These are phyloP conservation scores for Psophocarpus tetragonolobus DNA, from an alignment of 306 rosid genomes.

Conservation along the genomic window DNA sequence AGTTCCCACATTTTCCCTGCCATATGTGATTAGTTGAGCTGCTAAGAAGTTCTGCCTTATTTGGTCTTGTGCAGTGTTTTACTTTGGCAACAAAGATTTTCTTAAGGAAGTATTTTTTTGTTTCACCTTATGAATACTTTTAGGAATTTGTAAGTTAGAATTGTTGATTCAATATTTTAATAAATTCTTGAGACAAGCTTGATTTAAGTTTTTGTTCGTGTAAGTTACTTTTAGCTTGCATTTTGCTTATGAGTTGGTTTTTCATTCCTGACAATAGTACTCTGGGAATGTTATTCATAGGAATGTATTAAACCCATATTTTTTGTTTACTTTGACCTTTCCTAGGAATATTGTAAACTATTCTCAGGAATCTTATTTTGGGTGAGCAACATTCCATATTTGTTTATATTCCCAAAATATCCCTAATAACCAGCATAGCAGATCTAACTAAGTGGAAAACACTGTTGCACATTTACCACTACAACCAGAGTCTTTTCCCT, in stretches of 20 bases:
- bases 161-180: background rate
- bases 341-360: background rate
- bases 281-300: background rate
- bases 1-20: slow-evolving; percentile 35
- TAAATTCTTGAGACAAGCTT: background rate
- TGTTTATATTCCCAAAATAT: background rate
- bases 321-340: slow-evolving; percentile 4
- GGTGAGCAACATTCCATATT: background rate
- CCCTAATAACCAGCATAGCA: background rate
- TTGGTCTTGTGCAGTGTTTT: slow-evolving; percentile 16
- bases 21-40: background rate
- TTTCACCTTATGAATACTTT: background rate
- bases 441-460: slow-evolving; percentile 2
- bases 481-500: background rate
- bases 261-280: background rate
- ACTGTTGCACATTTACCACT: background rate
- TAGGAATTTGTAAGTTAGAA: background rate
- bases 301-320: background rate
- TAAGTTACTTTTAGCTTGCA: background rate
- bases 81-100: slow-evolving; percentile 20
- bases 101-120: background rate
- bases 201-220: background rate
- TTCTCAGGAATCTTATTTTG: background rate
- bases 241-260: slow-evolving; percentile 1
- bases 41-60: background rate